Evolutionary conservation across 768 basidiomycete species (phyloP).

Genomic region (Cyclocybe aegerita): DNA sequence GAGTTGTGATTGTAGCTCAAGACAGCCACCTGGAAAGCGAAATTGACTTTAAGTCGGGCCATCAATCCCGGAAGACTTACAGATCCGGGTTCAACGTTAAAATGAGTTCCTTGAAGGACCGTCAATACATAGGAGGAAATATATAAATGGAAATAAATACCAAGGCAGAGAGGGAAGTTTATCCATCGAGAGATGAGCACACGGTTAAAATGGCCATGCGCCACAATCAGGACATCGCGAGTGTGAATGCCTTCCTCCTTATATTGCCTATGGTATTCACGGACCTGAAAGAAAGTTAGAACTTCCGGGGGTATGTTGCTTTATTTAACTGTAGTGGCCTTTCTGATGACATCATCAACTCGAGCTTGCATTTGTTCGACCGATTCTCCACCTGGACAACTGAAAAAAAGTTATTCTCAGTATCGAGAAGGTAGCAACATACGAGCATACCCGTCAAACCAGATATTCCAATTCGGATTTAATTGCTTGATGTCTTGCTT

Average conservation of each 20-base stretch:
- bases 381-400: conserved; percentile 88
- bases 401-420: conserved; percentile 22
- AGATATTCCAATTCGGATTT: conserved; percentile 73
- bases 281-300: conserved; percentile 44
- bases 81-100: conserved; percentile 84
- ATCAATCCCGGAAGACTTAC: conserved; percentile 36
- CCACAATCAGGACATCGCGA: conserved; percentile 85
- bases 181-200: conserved; percentile 31
- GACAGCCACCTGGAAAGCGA: conserved; percentile 59
- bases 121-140: background rate
- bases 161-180: conserved; percentile 25
- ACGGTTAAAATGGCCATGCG: conserved; percentile 80
- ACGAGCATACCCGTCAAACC: conserved; percentile 70
- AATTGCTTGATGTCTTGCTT: conserved; percentile 74
- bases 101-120: conserved; percentile 56
- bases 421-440: background rate
- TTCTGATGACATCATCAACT: conserved; percentile 73
- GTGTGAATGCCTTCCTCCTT: conserved; percentile 63
- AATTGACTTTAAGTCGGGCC: background rate
- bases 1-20: conserved; percentile 83
- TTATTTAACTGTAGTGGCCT: conserved; percentile 39
- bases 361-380: conserved; percentile 75
- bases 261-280: conserved; percentile 70
- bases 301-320: background rate
- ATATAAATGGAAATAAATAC: conserved; percentile 15